phyloP scores from a whole-genome alignment of 495 filamentous ascomycete genomes.

The Tuber umbilicatum region DNA sequence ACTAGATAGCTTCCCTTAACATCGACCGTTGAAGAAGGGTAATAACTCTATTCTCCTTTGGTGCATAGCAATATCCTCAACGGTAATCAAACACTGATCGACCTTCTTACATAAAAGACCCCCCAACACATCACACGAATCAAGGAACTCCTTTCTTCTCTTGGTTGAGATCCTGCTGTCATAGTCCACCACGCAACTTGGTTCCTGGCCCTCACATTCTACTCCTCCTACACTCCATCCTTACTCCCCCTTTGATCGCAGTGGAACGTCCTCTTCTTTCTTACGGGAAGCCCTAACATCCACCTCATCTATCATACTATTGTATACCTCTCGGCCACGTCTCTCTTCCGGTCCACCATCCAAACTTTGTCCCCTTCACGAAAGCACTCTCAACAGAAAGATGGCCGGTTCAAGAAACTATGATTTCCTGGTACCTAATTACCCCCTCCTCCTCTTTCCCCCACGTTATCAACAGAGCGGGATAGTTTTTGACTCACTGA shows the following conservation, averaged over 20 bases:
- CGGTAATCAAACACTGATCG: neutral
- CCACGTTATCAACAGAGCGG: conserved; percentile 15
- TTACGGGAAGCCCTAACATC: neutral
- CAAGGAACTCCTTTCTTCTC: neutral
- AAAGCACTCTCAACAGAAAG: conserved; percentile 37
- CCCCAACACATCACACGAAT: neutral
- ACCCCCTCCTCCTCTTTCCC: conserved; percentile 12
- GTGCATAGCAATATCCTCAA: neutral
- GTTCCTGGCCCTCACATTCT: neutral
- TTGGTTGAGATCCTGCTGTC: neutral
- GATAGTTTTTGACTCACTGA: conserved; percentile 13
- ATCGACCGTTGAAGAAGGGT: neutral
- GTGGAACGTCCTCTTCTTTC: neutral
- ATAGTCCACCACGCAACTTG: neutral
- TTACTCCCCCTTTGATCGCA: neutral
- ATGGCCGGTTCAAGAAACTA: conserved; percentile 99
- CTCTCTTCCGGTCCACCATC: neutral
- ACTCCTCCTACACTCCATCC: neutral
- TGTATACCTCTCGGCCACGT: neutral
- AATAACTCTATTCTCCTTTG: neutral
- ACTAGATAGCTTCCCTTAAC: neutral
- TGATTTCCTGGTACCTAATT: conserved; percentile 78
- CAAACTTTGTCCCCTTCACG: conserved; percentile 1
- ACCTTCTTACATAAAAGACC: neutral
- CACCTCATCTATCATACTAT: neutral